These are phyloP conservation scores for Lupinus albus DNA, from an alignment of 306 rosid genomes.

Conservation along the genomic window DNA sequence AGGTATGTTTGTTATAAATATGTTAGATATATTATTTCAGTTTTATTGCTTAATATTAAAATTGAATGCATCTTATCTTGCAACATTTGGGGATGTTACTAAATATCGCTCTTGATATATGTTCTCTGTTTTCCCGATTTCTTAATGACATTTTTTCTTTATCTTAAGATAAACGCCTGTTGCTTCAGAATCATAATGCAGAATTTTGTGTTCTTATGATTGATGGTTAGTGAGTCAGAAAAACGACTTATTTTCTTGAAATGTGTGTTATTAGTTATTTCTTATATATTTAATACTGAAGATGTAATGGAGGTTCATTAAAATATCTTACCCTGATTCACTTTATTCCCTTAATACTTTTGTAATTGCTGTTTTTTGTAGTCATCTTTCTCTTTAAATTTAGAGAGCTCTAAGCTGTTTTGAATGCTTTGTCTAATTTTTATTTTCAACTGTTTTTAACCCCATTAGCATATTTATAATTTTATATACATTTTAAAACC, in stretches of 20 bases:
- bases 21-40: constrained; percentile 14
- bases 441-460: constrained; percentile 15
- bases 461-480: not conserved
- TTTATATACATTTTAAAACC: constrained; percentile 12
- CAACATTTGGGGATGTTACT: constrained; percentile 22
- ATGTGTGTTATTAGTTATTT: constrained; percentile 15
- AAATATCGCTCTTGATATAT: constrained; percentile 14
- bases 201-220: constrained; percentile 30
- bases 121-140: constrained; percentile 12
- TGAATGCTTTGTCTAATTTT: not conserved
- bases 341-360: constrained; percentile 5
- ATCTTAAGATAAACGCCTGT: constrained; percentile 17
- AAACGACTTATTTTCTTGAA: constrained; percentile 9
- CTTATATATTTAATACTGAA: not conserved
- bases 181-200: constrained; percentile 13
- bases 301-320: constrained; percentile 21
- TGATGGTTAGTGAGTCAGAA: constrained; percentile 32
- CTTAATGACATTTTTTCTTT: not conserved
- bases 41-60: not conserved
- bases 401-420: constrained; percentile 5
- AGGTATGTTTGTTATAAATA: constrained; percentile 54
- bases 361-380: constrained; percentile 22
- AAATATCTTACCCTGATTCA: not conserved
- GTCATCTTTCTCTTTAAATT: not conserved
- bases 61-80: constrained; percentile 7